Base-by-base conservation (phyloP, 106 monocot species). In the Posidonia australis region DNA sequence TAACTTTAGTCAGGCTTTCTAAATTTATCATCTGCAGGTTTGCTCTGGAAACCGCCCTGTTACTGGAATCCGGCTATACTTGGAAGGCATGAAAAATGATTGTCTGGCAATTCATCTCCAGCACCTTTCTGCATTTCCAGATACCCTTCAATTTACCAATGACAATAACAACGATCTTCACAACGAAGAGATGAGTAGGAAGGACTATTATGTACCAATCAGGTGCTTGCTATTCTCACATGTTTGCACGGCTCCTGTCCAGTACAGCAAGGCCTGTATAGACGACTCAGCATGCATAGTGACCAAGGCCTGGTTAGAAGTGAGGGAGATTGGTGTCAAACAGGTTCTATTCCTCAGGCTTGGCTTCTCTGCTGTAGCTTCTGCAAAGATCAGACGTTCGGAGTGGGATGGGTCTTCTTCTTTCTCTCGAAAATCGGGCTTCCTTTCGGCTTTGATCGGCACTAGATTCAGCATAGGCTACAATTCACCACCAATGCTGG, bases 231-330 rank as follows among this genome's bases (percentile, higher is more conserved):
- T 80, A 11, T 82, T 87, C 19, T 87, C 87, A 0, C 87, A 80
- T 25, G 69, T 84, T 16, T 87, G 84, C 75, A 87, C 84, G 2
- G 79, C 77, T 48, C 80, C 84, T 0, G 74, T 88, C 28, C 78
- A 82, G 66, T 83, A 83, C 73, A 72, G 36, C 19, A 76, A 66
- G 14, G 65, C 73, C 25, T 30, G 46, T 22, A 78, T 84, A 13
- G 71, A 79, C n/a, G 81, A 84, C 10, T 64, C 76, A 18, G 84
- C 84, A 16, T 68, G 70, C 20, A 58, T 88, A 20, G 85, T 90
- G 32, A 90, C 86, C 63, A 86, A 77, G 48, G 85, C 86, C 10
- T 83, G 86, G 86, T 66, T 90, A n/a, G 78, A 86, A 65, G 80
- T 90, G 60, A 76, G 24, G 54, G 78, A 80, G 46, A 23, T 79